Conservation (phyloP, 768 basidiomycete genomes). For the Russula ochroleuca region DNA sequence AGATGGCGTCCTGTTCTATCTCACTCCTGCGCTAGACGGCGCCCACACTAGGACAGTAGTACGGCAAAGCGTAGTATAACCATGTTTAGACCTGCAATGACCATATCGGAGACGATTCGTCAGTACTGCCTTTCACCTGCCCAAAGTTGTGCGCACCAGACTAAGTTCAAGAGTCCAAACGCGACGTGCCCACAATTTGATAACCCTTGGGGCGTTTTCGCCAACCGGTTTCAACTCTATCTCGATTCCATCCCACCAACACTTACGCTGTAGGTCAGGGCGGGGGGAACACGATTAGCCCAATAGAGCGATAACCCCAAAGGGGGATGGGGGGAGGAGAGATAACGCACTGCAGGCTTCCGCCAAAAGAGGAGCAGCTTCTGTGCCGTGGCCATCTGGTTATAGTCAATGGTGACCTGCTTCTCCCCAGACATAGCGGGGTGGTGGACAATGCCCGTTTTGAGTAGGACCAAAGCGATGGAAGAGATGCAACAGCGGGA, state of each 20-base stretch:
- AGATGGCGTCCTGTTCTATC: not conserved
- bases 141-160: slow-evolving; percentile 51
- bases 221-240: slow-evolving; percentile 68
- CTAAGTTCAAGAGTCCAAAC: slow-evolving; percentile 99
- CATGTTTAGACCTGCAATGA: slow-evolving; percentile 21
- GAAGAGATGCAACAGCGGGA: slow-evolving; percentile 97
- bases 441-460: slow-evolving; percentile 89
- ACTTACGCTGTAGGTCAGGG: slow-evolving; percentile 71
- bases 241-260: slow-evolving; percentile 99
- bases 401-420: slow-evolving; percentile 78
- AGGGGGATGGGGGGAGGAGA: slow-evolving; percentile 6
- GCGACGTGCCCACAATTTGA: slow-evolving; percentile 94
- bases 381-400: slow-evolving; percentile 96
- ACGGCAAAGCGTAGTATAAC: not conserved
- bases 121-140: not conserved
- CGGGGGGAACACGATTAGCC: not conserved
- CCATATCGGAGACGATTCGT: slow-evolving; percentile 6
- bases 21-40: not conserved
- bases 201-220: slow-evolving; percentile 47
- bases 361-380: slow-evolving; percentile 97
- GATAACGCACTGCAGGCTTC: slow-evolving; percentile 88
- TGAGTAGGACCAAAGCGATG: slow-evolving; percentile 94
- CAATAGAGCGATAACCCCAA: slow-evolving; percentile 16
- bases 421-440: slow-evolving; percentile 49
- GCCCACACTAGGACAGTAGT: not conserved